A percentile compares a stretch with the other conserved stretches of the same genome.
phyloP scores from a whole-genome alignment of 2,329 filamentous ascomycete genomes.

The Laburnicola sp. region DNA sequence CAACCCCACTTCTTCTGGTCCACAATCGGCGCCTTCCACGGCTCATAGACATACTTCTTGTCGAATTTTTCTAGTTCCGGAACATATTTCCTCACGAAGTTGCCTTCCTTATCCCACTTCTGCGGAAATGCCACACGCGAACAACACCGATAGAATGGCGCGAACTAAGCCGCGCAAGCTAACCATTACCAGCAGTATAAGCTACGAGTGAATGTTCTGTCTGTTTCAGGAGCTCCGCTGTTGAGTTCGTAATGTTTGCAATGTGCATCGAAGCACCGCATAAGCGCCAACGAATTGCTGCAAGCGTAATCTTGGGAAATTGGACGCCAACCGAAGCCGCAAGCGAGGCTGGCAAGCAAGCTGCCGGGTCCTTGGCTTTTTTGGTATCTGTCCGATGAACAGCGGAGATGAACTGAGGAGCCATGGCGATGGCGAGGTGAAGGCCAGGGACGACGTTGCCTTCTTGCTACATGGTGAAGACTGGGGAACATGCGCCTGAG shows the following conservation, averaged over 20 bases:
- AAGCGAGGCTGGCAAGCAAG: background rate
- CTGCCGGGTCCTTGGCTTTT: background rate
- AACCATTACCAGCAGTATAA: slow-evolving; percentile 73
- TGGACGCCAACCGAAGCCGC: background rate
- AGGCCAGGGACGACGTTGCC: no score
- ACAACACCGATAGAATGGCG: slow-evolving; percentile 72
- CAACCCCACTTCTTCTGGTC: slow-evolving; percentile 73
- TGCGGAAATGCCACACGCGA: slow-evolving; percentile 71
- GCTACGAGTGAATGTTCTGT: slow-evolving; percentile 1
- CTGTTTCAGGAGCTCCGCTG: background rate
- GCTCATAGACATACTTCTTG: slow-evolving; percentile 76
- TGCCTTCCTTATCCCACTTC: slow-evolving; percentile 73
- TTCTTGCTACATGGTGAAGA: no score
- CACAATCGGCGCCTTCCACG: slow-evolving; percentile 70
- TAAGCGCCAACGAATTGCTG: background rate
- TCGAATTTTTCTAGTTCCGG: slow-evolving; percentile 66
- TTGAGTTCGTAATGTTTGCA: no score
- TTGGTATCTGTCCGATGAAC: background rate
- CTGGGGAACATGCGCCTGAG: no score
- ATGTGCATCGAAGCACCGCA: background rate
- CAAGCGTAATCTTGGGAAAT: background rate
- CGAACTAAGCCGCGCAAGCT: slow-evolving; percentile 73
- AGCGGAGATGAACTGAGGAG: background rate
- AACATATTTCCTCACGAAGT: slow-evolving; percentile 66
- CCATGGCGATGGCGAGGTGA: no score